Conservation (phyloP, 306 rosid species). For the Luffa acutangula region DNA sequence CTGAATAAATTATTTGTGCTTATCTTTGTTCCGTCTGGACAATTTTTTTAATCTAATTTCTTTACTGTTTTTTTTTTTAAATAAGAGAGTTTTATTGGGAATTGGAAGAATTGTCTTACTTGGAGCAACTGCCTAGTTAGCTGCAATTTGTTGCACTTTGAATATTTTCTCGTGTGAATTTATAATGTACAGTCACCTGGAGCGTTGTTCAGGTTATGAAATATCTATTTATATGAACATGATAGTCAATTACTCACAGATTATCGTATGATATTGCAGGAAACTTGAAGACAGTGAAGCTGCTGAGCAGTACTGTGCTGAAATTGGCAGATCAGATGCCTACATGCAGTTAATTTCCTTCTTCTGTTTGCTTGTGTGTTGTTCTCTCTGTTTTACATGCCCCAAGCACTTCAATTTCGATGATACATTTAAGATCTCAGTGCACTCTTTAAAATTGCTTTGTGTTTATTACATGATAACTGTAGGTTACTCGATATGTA, state of each 20-base stretch:
- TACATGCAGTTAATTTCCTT: constrained; percentile 75
- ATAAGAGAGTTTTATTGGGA: background rate
- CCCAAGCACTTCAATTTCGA: background rate
- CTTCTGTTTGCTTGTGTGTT: constrained; percentile 17
- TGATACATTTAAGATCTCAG: background rate
- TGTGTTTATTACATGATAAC: constrained; percentile 18
- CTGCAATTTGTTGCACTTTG: background rate
- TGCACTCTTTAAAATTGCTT: background rate
- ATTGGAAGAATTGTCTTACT: background rate
- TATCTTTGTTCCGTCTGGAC: background rate
- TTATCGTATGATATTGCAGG: constrained; percentile 35
- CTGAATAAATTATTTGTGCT: background rate
- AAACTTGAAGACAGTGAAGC: constrained; percentile 95
- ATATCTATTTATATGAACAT: background rate
- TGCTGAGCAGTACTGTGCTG: constrained; percentile 98
- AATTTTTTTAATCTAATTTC: background rate
- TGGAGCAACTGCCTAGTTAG: background rate
- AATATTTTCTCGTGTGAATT: background rate
- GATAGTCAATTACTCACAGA: constrained; percentile 7
- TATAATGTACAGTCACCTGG: constrained; percentile 1
- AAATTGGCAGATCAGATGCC: constrained; percentile 95
- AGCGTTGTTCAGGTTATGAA: background rate
- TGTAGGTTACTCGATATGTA: constrained; percentile 96
- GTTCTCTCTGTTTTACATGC: background rate
- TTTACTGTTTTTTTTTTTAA: background rate